phyloP scores from a whole-genome alignment of 2,329 filamentous ascomycete species.

The Fusarium nygamai region DNA sequence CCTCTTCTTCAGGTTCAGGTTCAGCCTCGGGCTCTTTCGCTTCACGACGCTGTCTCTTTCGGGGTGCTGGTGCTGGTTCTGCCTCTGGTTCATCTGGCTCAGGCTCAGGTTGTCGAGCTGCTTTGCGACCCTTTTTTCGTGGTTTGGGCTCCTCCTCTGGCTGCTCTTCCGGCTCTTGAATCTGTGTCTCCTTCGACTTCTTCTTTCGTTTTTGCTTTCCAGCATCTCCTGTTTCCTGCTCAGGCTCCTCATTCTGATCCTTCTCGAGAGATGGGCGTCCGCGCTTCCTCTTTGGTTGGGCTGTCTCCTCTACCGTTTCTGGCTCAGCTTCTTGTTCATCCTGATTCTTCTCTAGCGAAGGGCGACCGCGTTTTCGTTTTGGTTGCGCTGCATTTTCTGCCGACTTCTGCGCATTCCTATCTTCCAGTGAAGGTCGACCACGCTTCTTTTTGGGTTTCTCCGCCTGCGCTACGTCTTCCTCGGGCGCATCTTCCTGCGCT shows the following conservation, averaged over 20 bases:
- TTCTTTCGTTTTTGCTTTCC: conserved; percentile 31
- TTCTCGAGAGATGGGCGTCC: conserved; percentile 46
- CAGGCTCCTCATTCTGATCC: not conserved
- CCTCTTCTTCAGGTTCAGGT: conserved; percentile 2
- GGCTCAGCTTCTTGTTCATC: not conserved
- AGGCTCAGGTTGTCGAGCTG: conserved; percentile 5
- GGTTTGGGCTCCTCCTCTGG: conserved; percentile 11
- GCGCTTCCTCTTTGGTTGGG: conserved; percentile 50
- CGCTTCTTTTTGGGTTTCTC: conserved; percentile 40
- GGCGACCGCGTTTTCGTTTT: conserved; percentile 51
- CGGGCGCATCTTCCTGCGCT: conserved; percentile 1
- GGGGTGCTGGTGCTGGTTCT: conserved; percentile 6
- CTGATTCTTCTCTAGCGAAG: conserved; percentile 39
- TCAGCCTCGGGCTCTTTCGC: not conserved
- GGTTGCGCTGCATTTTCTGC: conserved; percentile 38
- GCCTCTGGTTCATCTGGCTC: conserved; percentile 13
- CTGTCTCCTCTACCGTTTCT: conserved; percentile 15
- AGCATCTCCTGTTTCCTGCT: conserved; percentile 4
- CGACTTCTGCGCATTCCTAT: conserved; percentile 15
- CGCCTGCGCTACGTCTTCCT: conserved; percentile 11
- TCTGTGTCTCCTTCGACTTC: conserved; percentile 14
- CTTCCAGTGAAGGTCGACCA: conserved; percentile 41
- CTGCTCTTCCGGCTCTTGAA: conserved; percentile 12
- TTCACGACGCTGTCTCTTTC: conserved; percentile 26
- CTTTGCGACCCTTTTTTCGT: conserved; percentile 25